Percentiles rank a stretch among this genome's conserved stretches.
Conservation (phyloP, 2,329 filamentous ascomycete genomes). For the Aspergillus sp. region DNA sequence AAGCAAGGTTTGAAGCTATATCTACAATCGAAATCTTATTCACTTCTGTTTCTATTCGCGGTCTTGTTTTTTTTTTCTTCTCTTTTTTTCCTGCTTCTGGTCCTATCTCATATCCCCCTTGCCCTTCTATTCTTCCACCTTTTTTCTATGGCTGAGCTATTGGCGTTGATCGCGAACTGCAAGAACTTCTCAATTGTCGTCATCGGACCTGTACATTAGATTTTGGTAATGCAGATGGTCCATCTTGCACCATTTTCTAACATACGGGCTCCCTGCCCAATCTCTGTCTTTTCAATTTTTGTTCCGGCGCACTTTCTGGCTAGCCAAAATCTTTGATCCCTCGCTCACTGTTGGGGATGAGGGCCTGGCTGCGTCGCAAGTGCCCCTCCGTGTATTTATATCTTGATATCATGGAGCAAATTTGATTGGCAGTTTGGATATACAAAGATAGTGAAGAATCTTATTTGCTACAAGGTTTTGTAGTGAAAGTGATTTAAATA, state of each 20-base stretch:
- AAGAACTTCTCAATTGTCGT: not conserved
- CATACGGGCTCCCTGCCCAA: not conserved
- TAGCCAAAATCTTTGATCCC: not conserved
- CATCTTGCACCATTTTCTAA: not conserved
- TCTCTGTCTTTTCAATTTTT: not conserved
- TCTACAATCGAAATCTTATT: constrained; percentile 3
- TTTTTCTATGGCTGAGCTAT: constrained; percentile 4
- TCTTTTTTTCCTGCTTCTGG: constrained; percentile 7
- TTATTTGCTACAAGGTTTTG: not conserved
- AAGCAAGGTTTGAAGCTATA: constrained; percentile 6
- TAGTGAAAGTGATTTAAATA: not conserved
- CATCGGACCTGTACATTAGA: not conserved
- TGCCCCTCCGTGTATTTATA: constrained; percentile 11
- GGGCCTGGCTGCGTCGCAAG: not conserved
- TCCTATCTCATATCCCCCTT: not conserved
- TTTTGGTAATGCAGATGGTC: not conserved
- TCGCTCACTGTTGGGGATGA: not conserved
- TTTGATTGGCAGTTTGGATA: constrained; percentile 9
- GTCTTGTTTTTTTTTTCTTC: constrained; percentile 12
- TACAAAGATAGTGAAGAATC: not conserved
- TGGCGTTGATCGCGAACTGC: constrained; percentile 20
- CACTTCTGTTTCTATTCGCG: constrained; percentile 15
- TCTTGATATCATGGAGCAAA: constrained; percentile 15
- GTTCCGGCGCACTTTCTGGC: not conserved
- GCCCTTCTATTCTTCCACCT: not conserved